Conservation (phyloP, 139 green algal genomes). For the Closterium sp. region DNA sequence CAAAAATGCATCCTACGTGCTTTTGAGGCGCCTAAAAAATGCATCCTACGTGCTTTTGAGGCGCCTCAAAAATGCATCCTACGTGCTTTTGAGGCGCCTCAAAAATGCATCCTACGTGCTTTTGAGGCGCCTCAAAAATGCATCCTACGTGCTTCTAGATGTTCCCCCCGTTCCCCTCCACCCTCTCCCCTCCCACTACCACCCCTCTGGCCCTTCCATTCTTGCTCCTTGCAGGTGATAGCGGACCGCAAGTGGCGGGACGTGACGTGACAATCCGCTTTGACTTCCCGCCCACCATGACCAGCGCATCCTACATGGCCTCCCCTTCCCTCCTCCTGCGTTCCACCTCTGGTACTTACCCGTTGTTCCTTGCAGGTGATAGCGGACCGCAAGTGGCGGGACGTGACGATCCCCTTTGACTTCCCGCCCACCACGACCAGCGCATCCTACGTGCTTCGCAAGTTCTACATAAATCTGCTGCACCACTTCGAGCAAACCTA, state of each 20-base stretch:
- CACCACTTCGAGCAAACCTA: constrained; percentile 50
- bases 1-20: no score
- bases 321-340: neutral
- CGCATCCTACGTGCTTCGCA: constrained; percentile 39
- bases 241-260: neutral
- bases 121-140: no score
- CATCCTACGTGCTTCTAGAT: no score
- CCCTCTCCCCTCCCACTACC: no score
- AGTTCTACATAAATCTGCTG: constrained; percentile 42
- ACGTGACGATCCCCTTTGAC: constrained; percentile 41
- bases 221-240: neutral
- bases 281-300: neutral
- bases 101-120: no score
- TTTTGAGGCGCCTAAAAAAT: no score
- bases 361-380: constrained; percentile 9
- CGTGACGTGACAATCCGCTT: neutral
- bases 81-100: no score
- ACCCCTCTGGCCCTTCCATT: neutral
- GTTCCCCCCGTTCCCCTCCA: no score
- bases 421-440: constrained; percentile 42
- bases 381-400: constrained; percentile 32
- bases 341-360: no score
- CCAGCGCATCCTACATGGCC: neutral
- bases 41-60: no score
- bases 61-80: no score